Base-by-base conservation (phyloP, 805 yeast species). In the Candida multigemmis region DNA sequence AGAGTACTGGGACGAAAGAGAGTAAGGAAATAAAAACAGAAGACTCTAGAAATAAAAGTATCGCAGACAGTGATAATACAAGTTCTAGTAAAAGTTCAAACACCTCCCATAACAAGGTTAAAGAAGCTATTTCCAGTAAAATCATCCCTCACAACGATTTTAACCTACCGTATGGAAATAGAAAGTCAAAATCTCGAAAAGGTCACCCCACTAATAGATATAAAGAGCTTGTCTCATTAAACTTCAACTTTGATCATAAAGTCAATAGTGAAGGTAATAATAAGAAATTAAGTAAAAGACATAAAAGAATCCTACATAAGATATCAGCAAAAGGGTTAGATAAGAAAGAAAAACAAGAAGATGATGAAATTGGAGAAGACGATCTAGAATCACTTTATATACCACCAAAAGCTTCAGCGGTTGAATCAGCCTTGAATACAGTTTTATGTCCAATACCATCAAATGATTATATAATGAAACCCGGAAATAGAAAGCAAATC, bases 351-450 rank as follows among this genome's bases (percentile, higher is more conserved):
- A 14, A 29, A 12, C 36, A 30, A 12, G 31, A 28, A 12, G 35
- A 28, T 7, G 21, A 26, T 12, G 31, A 31, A 3, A 16, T 28
- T 7, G 19, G 15, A 14, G 37, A 37, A 20, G 30, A 32, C 16
- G 32, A 34, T 5, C 38, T 36, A 11, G 45, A 37, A 21, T 39
- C 43, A 7, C 45, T 69, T 19, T 41, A 49, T 8, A 63, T 74
- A 6, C 69, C 68, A 2, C 67, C 67, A 2, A 55, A 56, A 35
- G 66, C 69, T 1, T 55, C 63, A 3, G 55, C 62, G 1, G 45
- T 62, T 7, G 65, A 58, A 25, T 55, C 64, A 7, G 68, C 67
- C 2, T 31, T 61, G n/a, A 54, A 42, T 38, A 44, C 65, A 2
- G 27, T 61, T 6, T 33, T 60, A 10, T 53, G 61, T 32, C 69